Evolutionary conservation across 164 flowering plant species (phyloP).

Genomic region (Brasenia schreberi): DNA sequence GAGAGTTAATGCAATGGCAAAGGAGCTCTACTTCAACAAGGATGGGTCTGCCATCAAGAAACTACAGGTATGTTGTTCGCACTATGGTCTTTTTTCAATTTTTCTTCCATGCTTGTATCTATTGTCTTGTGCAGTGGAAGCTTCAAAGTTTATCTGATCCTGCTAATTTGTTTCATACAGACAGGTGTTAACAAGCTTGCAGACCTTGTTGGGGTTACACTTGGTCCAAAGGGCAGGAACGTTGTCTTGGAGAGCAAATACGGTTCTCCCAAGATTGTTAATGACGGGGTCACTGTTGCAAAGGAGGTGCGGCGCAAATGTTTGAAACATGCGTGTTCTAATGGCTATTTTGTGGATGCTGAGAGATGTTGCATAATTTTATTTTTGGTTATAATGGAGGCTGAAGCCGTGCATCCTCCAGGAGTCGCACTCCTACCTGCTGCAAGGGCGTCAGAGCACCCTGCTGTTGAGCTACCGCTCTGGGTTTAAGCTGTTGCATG

Average conservation of each 20-base stretch:
- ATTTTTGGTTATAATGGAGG: too few species aligned
- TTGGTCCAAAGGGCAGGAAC: constrained; percentile 97
- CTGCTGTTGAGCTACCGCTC: too few species aligned
- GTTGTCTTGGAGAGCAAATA: constrained; percentile 98
- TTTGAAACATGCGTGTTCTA: too few species aligned
- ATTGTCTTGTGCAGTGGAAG: too few species aligned
- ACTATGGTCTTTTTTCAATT: neutral
- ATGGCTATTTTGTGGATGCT: too few species aligned
- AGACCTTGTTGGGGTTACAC: constrained; percentile 94
- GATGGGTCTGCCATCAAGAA: constrained; percentile 87
- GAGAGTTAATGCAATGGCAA: constrained; percentile 63
- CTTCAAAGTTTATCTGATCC: too few species aligned
- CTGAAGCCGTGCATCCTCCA: too few species aligned
- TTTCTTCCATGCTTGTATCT: too few species aligned
- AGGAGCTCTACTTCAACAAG: constrained; percentile 89
- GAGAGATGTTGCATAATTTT: too few species aligned
- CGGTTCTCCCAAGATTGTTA: constrained; percentile 94
- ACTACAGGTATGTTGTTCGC: constrained; percentile 38
- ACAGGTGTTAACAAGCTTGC: constrained; percentile 96
- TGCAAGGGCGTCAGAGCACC: too few species aligned
- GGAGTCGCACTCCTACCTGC: too few species aligned
- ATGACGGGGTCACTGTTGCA: constrained; percentile 98
- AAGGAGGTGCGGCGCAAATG: constrained; percentile 36
- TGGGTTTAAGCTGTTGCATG: too few species aligned
- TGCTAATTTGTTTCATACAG: constrained; percentile 14